phyloP scores from a whole-genome alignment of 169 alveolate species.

The Hepatocystis sp. region DNA sequence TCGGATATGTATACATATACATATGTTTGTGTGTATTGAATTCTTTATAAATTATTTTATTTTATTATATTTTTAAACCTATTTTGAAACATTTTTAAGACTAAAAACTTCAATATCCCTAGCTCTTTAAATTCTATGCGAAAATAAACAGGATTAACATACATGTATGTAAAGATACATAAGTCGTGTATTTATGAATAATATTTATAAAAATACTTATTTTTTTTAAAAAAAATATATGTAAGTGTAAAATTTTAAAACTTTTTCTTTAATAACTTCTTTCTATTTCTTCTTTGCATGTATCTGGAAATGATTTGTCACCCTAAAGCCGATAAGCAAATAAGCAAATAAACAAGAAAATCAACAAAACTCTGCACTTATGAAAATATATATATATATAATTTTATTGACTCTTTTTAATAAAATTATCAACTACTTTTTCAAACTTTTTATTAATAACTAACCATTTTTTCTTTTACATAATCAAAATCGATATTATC shows the following conservation, averaged over 20 bases:
- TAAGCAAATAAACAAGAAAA: neutral
- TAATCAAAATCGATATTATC: slow-evolving; percentile 17
- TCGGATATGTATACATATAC: too few relatives aligned
- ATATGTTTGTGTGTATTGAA: too few relatives aligned
- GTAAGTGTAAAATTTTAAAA: too few relatives aligned
- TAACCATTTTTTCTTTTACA: slow-evolving; percentile 52
- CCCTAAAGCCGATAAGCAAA: slow-evolving; percentile 20
- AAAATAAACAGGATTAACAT: too few relatives aligned
- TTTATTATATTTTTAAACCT: too few relatives aligned
- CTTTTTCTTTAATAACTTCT: slow-evolving; percentile 15
- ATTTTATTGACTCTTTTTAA: too few relatives aligned
- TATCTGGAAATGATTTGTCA: slow-evolving; percentile 25
- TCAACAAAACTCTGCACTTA: neutral
- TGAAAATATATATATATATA: too few relatives aligned
- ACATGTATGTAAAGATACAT: too few relatives aligned
- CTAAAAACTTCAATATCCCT: slow-evolving; percentile 30
- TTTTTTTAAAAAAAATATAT: too few relatives aligned
- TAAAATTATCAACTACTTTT: neutral
- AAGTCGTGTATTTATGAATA: too few relatives aligned
- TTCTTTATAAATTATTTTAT: too few relatives aligned
- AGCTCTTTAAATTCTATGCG: slow-evolving; percentile 45
- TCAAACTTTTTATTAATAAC: neutral
- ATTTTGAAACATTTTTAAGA: slow-evolving; percentile 26
- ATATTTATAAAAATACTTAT: too few relatives aligned
- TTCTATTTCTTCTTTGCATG: slow-evolving; percentile 15